Percentiles rank a stretch among this genome's conserved stretches.
Conservation (phyloP, 495 filamentous ascomycete genomes). For the Massariosphaeria phaeospora region DNA sequence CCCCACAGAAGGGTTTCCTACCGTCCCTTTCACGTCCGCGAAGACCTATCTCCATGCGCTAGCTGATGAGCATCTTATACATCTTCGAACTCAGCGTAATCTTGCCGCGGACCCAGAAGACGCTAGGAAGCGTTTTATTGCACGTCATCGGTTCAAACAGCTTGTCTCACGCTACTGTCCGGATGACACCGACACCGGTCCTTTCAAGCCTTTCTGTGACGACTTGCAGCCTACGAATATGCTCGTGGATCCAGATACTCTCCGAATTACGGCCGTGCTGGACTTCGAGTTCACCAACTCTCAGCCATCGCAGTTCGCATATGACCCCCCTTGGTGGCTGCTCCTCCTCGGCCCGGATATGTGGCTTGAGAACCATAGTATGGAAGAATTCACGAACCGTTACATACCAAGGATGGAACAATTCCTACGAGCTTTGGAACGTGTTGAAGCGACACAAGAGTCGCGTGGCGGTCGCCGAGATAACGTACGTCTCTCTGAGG, state of each 20-base stretch:
- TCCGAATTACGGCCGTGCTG: conserved; percentile 43
- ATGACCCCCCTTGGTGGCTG: conserved; percentile 46
- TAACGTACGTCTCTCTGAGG: conserved; percentile 36
- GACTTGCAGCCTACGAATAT: conserved; percentile 45
- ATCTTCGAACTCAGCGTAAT: conserved; percentile 43
- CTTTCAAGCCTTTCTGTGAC: conserved; percentile 45
- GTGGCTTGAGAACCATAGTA: conserved; percentile 38
- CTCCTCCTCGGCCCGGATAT: conserved; percentile 40
- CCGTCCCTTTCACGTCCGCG: conserved; percentile 38
- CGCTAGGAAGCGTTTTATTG: conserved; percentile 40
- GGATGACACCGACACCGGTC: conserved; percentile 38
- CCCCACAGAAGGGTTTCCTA: conserved; percentile 38
- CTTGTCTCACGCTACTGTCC: conserved; percentile 40
- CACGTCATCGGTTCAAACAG: conserved; percentile 41
- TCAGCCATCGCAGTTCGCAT: conserved; percentile 44
- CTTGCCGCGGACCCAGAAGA: conserved; percentile 39
- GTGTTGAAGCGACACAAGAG: conserved; percentile 32
- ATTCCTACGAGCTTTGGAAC: conserved; percentile 36
- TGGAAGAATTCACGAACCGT: conserved; percentile 40
- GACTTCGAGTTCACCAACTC: conserved; percentile 46
- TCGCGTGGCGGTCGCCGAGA: conserved; percentile 20
- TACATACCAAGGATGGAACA: conserved; percentile 40
- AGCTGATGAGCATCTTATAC: conserved; percentile 39
- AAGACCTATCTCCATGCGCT: conserved; percentile 39
- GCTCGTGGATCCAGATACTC: conserved; percentile 41